Percentiles rank a stretch among this genome's conserved stretches.
Evolutionary conservation across 2,329 filamentous ascomycete species (phyloP).

Genomic region (Microsporum audouinii): DNA sequence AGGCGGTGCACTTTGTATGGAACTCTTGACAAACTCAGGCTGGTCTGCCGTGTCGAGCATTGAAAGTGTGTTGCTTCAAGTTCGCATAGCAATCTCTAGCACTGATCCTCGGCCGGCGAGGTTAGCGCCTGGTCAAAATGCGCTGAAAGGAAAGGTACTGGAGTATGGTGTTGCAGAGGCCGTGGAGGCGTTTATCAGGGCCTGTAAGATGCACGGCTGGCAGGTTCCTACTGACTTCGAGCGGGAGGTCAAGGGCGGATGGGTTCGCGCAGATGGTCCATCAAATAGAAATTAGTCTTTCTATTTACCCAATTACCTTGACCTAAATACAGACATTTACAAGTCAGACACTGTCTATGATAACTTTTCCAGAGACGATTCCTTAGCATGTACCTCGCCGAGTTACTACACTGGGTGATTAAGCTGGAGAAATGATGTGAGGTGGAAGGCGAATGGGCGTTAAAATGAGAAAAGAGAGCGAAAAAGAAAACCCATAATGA

Average conservation of each 20-base stretch:
- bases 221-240: slow-evolving; percentile 52
- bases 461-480: background rate
- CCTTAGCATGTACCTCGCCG: too few species aligned
- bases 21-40: slow-evolving; percentile 69
- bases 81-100: slow-evolving; percentile 63
- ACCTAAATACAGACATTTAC: background rate
- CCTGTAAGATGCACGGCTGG: slow-evolving; percentile 62
- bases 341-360: too few species aligned
- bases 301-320: background rate
- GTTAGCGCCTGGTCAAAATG: slow-evolving; percentile 34
- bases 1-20: slow-evolving; percentile 76
- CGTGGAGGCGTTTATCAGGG: slow-evolving; percentile 59
- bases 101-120: slow-evolving; percentile 60
- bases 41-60: slow-evolving; percentile 65
- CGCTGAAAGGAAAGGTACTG: background rate
- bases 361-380: too few species aligned
- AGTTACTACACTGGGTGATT: too few species aligned
- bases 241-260: slow-evolving; percentile 15
- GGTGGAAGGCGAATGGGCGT: background rate
- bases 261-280: background rate
- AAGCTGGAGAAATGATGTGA: too few species aligned
- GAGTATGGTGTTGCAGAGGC: slow-evolving; percentile 63
- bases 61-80: slow-evolving; percentile 69
- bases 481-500: background rate
- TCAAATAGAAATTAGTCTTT: background rate